A percentile compares a stretch with the other conserved stretches of the same genome.
Evolutionary conservation across 2,329 filamentous ascomycete species (phyloP).

Genomic region (Didymella pinodella): DNA sequence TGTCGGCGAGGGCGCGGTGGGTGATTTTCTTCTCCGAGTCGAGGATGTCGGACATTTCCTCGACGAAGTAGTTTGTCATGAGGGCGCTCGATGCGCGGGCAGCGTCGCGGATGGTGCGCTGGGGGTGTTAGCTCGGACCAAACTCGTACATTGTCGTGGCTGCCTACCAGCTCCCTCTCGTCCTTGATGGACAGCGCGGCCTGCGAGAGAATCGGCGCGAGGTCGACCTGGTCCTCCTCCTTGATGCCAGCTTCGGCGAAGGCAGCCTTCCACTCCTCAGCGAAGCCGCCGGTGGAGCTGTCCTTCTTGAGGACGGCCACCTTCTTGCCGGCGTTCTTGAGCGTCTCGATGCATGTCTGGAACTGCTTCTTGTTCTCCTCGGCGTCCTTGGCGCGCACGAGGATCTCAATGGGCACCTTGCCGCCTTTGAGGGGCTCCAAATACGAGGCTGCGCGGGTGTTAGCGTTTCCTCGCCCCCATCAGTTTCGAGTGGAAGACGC

Average conservation of each 20-base stretch:
- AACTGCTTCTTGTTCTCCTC: constrained; percentile 93
- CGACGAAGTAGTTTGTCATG: constrained; percentile 96
- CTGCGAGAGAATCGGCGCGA: constrained; percentile 80
- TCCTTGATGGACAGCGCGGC: constrained; percentile 92
- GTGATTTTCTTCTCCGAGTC: constrained; percentile 98
- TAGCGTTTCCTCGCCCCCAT: constrained; percentile 21
- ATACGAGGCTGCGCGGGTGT: constrained; percentile 76
- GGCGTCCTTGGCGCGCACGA: constrained; percentile 89
- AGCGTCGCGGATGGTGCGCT: constrained; percentile 90
- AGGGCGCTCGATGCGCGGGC: constrained; percentile 93
- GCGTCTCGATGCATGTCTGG: constrained; percentile 79
- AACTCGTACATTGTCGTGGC: background rate
- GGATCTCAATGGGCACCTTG: constrained; percentile 89
- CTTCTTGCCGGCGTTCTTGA: constrained; percentile 91
- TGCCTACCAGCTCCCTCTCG: constrained; percentile 79
- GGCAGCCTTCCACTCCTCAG: constrained; percentile 93
- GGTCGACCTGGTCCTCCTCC: constrained; percentile 87
- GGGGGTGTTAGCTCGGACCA: background rate
- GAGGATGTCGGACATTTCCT: constrained; percentile 95
- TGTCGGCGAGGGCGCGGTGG: constrained; percentile 83
- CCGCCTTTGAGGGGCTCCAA: constrained; percentile 90
- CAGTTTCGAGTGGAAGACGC: constrained; percentile 21
- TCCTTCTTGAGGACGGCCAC: constrained; percentile 88
- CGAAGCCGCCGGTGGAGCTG: constrained; percentile 82
- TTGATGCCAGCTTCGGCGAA: constrained; percentile 77